These are phyloP conservation scores for Clitocybe nebularis DNA, from an alignment of 1,284 basidiomycete genomes.

Conservation along the genomic window DNA sequence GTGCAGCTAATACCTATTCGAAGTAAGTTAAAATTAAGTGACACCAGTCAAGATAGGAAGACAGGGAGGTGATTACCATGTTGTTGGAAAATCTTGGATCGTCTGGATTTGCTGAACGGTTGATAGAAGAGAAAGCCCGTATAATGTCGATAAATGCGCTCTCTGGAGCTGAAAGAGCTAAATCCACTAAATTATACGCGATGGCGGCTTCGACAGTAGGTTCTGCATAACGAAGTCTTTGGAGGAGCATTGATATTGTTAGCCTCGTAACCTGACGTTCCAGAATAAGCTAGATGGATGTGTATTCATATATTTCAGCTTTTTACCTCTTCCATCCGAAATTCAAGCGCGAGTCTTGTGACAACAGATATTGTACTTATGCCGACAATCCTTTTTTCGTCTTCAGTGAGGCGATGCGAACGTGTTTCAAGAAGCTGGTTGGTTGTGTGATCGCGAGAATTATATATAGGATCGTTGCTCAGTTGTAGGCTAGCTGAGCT, in stretches of 20 bases:
- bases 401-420: slow-evolving; percentile 68
- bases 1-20: slow-evolving; percentile 81
- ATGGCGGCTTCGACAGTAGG: slow-evolving; percentile 88
- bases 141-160: slow-evolving; percentile 84
- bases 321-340: slow-evolving; percentile 73
- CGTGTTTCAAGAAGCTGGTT: slow-evolving; percentile 57
- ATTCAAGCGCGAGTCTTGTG: slow-evolving; percentile 79
- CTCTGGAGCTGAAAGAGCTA: slow-evolving; percentile 78
- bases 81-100: slow-evolving; percentile 85
- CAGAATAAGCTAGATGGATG: not conserved
- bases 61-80: too few relatives aligned
- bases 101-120: slow-evolving; percentile 79
- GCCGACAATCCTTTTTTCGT: slow-evolving; percentile 80
- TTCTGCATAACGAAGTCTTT: slow-evolving; percentile 82
- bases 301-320: slow-evolving; percentile 1
- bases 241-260: slow-evolving; percentile 90
- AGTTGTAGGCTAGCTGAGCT: slow-evolving; percentile 37
- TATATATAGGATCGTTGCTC: slow-evolving; percentile 39
- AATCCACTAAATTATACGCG: slow-evolving; percentile 86
- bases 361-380: slow-evolving; percentile 91
- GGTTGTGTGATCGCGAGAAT: slow-evolving; percentile 41
- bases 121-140: slow-evolving; percentile 82
- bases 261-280: slow-evolving; percentile 68
- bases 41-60: too few relatives aligned
- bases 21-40: slow-evolving; percentile 4